Evolutionary conservation across 192 early-diverging fungal species (phyloP).

Genomic region (Dissophora ornata): DNA sequence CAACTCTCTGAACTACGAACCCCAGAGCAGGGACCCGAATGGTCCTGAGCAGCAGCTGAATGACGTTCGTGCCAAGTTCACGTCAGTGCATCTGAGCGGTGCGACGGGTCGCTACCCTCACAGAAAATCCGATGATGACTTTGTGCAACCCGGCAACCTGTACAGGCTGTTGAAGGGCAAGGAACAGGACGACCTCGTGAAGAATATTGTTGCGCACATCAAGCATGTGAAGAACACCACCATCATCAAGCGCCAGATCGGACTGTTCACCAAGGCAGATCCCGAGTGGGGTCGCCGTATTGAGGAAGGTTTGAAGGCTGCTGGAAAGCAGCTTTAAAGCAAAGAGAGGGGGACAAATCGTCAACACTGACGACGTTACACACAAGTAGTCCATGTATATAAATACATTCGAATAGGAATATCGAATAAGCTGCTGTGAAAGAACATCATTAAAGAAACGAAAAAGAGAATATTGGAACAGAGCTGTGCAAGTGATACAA

Average conservation of each 20-base stretch:
- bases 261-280: conserved; percentile 78
- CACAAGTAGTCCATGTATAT: no score
- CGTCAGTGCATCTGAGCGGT: conserved; percentile 61
- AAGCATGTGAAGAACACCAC: conserved; percentile 68
- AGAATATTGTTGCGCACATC: conserved; percentile 69
- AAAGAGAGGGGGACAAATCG: no score
- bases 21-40: conserved; percentile 66
- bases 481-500: no score
- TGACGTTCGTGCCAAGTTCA: conserved; percentile 60
- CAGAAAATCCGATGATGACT: conserved; percentile 68
- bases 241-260: conserved; percentile 77
- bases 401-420: no score
- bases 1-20: conserved; percentile 80
- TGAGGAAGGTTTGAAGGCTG: conserved; percentile 59
- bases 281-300: conserved; percentile 78
- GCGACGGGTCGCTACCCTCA: conserved; percentile 71
- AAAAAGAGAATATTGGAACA: no score
- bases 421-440: no score
- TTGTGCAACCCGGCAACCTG: conserved; percentile 72
- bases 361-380: no score
- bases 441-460: no score
- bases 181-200: conserved; percentile 70
- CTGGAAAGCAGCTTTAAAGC: conserved; percentile 23
- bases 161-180: conserved; percentile 73
- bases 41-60: conserved; percentile 69